phyloP scores from a whole-genome alignment of 805 yeast species.

The Metschnikowia reukaufii region DNA sequence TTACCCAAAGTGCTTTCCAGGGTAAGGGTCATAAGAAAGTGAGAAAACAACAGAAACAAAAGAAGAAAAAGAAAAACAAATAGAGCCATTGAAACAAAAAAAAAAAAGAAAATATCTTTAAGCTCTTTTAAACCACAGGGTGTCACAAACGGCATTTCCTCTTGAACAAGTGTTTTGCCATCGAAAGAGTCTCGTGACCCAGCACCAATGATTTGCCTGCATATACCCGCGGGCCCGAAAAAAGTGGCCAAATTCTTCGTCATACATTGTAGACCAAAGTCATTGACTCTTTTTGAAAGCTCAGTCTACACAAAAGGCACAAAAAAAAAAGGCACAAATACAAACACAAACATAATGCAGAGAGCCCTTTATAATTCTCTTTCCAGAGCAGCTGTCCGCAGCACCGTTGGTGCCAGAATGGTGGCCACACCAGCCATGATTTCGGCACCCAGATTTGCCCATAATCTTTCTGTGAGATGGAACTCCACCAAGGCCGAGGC shows the following conservation, averaged over 20 bases:
- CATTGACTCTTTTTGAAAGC: background rate
- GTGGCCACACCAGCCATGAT: slow-evolving; percentile 8
- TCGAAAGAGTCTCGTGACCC: background rate
- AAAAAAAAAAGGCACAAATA: background rate
- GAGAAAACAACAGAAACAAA: background rate
- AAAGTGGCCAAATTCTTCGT: background rate
- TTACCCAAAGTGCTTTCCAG: background rate
- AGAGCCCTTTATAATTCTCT: slow-evolving; percentile 15
- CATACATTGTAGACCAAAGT: background rate
- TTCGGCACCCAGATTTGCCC: slow-evolving; percentile 7
- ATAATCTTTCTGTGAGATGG: slow-evolving; percentile 9
- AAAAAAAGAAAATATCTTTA: too few relatives aligned
- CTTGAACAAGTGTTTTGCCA: too few relatives aligned
- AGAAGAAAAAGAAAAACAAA: too few relatives aligned
- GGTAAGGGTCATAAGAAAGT: background rate
- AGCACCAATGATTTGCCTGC: background rate
- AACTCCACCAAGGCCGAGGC: slow-evolving; percentile 14
- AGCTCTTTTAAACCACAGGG: too few relatives aligned
- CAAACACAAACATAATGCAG: slow-evolving; percentile 10
- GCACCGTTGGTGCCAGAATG: slow-evolving; percentile 9
- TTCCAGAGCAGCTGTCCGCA: slow-evolving; percentile 12
- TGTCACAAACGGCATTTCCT: too few relatives aligned
- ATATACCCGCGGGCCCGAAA: background rate
- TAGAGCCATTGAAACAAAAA: too few relatives aligned
- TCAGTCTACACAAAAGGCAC: background rate